Evolutionary conservation across 2,329 filamentous ascomycete genomes (phyloP), one percentile per base, ranked within the genome.

Genomic region (Colletotrichum sp.): DNA sequence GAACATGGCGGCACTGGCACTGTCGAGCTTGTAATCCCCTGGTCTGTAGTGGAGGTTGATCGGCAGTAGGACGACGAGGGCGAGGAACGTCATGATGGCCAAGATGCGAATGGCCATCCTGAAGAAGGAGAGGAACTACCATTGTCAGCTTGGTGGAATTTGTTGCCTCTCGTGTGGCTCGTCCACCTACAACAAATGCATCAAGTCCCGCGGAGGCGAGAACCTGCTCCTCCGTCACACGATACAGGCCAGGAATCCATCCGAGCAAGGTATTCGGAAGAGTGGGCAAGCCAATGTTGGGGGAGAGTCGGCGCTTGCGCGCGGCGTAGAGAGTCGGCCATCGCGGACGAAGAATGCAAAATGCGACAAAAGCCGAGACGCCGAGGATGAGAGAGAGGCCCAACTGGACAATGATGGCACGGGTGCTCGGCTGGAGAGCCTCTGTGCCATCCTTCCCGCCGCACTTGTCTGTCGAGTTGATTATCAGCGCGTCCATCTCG

Each of bases 291-390:
- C 88, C 84, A 74, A 87, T 84, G 34, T 84, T 82, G 51, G 86
- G 86, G 80, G 92, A 87, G 77, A 91, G 91, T 76, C 94, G 92
- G 79, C 93, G 92, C 84, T 96, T 97, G 72, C 97, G 92, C 61
- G 97, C 97, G 36, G 95, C 93, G 82, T 98, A 99, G 2, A 99
- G 89, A 27, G 92, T 90, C 63, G 94, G 93, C 97, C 97, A 99
- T 91, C 95, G 92, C 76, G 96, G 95, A 63, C 97, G 93, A 31
- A 99, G 87, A 62, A 95, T 86, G 81, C 94, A 97, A 78, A 98
- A 98, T 24, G 91, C 87, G 36, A 95, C 75, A 79, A 97, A 95
- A 36, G 94, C 94, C 8, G 89, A 87, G 57, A 93, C 76, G 36
- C 95, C 95, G 43, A 97, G 86, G 7, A 89, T 84, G 55, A 94